Conservation (phyloP, 2,329 filamentous ascomycete species). For the Clonostachys byssicola region DNA sequence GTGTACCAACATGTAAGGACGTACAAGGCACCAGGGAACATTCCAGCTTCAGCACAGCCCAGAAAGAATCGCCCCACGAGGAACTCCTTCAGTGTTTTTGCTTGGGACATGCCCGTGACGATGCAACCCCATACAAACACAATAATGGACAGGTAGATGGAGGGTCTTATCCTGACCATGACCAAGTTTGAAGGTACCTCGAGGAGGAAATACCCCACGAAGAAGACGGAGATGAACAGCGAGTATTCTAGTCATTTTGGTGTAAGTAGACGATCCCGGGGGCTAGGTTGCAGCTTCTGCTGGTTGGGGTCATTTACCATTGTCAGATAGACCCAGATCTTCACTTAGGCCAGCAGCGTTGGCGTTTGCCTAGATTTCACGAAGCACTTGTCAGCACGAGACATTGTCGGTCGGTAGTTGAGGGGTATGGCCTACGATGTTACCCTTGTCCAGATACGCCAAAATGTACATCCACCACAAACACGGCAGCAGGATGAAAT, state of each 20-base stretch:
- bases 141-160: slow-evolving; percentile 26
- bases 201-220: slow-evolving; percentile 35
- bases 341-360: no score
- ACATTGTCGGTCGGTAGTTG: no score
- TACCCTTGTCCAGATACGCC: no score
- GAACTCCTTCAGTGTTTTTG: slow-evolving; percentile 22
- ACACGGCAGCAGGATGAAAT: slow-evolving; percentile 44
- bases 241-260: neutral
- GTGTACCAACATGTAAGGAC: slow-evolving; percentile 2
- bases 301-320: no score
- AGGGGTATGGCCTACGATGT: no score
- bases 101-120: slow-evolving; percentile 30
- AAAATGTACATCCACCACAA: slow-evolving; percentile 22
- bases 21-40: slow-evolving; percentile 23
- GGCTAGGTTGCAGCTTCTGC: no score
- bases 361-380: no score
- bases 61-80: slow-evolving; percentile 29
- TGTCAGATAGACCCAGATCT: no score
- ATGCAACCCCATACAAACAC: slow-evolving; percentile 33
- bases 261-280: no score
- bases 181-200: slow-evolving; percentile 42
- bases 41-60: slow-evolving; percentile 35
- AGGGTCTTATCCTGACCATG: slow-evolving; percentile 34
- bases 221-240: slow-evolving; percentile 14
- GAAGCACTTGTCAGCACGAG: no score